These are phyloP conservation scores for Hanseniaspora valbyensis DNA, from an alignment of 805 yeast species.

Conservation along the genomic window DNA sequence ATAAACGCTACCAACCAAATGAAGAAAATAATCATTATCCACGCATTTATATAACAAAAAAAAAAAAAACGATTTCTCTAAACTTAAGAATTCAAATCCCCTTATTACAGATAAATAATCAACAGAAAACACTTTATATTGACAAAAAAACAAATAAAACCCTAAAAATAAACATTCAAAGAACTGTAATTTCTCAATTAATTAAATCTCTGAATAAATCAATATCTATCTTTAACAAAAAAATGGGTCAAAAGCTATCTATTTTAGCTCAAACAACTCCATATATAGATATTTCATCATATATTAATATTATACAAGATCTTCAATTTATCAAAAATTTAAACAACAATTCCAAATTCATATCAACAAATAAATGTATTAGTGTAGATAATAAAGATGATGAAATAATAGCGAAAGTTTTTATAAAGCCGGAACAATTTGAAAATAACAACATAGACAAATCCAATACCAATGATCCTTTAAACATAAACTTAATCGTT, in stretches of 20 bases:
- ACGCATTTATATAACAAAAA: no score
- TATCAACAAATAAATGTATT: slow-evolving; percentile 52
- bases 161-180: no score
- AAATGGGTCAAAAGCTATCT: slow-evolving; percentile 89
- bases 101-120: no score
- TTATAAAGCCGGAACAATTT: slow-evolving; percentile 51
- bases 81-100: no score
- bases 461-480: slow-evolving; percentile 6
- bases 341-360: slow-evolving; percentile 29
- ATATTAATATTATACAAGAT: slow-evolving; percentile 65
- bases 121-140: no score
- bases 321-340: slow-evolving; percentile 65
- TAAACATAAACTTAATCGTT: slow-evolving; percentile 22
- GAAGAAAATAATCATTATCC: no score
- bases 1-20: no score
- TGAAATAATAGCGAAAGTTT: slow-evolving; percentile 62
- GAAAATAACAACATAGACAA: slow-evolving; percentile 19
- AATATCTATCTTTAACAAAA: no score
- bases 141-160: no score
- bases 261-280: slow-evolving; percentile 82
- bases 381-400: slow-evolving; percentile 64
- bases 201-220: no score
- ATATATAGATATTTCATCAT: slow-evolving; percentile 82
- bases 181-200: no score
- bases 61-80: no score